Evolutionary conservation across 495 filamentous ascomycete species (phyloP), one percentile per base, ranked within the genome.

Genomic region (Penicillium verhagenii): DNA sequence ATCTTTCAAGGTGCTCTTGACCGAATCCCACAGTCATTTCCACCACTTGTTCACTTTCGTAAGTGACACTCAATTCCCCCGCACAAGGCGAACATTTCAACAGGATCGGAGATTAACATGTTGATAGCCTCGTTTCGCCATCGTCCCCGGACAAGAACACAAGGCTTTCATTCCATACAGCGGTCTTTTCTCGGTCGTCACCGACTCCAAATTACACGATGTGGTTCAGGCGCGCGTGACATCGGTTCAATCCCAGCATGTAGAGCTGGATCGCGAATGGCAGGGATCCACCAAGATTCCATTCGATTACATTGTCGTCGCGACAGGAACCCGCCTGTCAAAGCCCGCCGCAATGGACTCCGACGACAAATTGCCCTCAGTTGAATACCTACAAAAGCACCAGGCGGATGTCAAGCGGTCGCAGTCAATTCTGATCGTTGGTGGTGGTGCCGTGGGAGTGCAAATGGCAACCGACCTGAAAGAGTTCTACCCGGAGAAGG

Each of bases 401-500:
- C 73, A 76, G 47, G 58, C 54, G 1, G 60, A 64, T 21, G 60
- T 73, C 2, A 68, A 74, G 47, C 37, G 53, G 5, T 60, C 79
- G 2, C 60, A 72, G 21, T 75, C 73, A 1, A 74, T 86, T 47
- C 68, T 80, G 5, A 74, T 87, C 18, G 75, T 85, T 1, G 84
- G 84, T 3, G 84, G 81, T 1, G 84, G 84, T 1, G 80, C 84
- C 4, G 82, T 84, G 0, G 84, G 84, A 1, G 76, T 86, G 0
- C 79, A 87, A 65, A 67, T 85, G 61, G 82, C 82, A 0, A 75
- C 78, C 4, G 84, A 87, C 58, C 68, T 84, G 39, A 86, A 85
- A 67, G 76, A 74, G 18, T 68, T 70, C 18, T 84, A 81, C 52
- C 81, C 79, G 0, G 78, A 82, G 0, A 86, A 86, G 67, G 66